Evolutionary conservation across 2,329 filamentous ascomycete genomes (phyloP), one percentile per base, ranked within the genome.

Genomic region (Scortechinia acanthostroma): DNA sequence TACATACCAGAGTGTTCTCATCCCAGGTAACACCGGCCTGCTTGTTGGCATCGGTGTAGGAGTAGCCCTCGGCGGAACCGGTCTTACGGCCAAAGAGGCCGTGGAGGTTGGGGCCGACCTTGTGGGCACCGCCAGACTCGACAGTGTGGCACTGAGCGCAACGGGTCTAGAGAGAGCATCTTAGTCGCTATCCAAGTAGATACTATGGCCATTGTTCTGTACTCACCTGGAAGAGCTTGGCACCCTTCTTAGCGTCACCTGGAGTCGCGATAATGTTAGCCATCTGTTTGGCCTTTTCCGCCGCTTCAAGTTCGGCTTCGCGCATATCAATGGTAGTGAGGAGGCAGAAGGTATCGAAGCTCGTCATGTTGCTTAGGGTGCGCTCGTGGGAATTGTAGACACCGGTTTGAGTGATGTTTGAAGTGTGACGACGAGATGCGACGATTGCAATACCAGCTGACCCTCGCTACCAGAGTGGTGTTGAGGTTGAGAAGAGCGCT

Each of bases 41-140:
- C 86, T 97, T 97, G 88, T 98, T 98, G 80, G 91, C 93, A 65
- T 98, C 93, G 71, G 93, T 95, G 84, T 97, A 98, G 64, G 89
- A 76, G 83, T 86, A 98, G 56, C 93, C 91, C 42, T 89, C 86
- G 58, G 94, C 88, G 66, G 84, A 79, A 61, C 93, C 93, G 53
- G 88, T 88, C 78, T 95, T 87, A 69, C 93, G 91, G 70, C 93
- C 93, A 69, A 95, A 98, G 56, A 98, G 88, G 66, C 93, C 93
- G 84, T 94, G 83, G 60, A 98, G 84, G 67, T 90, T 90, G 62
- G 93, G 93, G 66, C 93, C 93, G 71, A 95, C 88, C 85, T 97
- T 97, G 89, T 96, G 95, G 73, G 82, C 81, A 72, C 91, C 93
- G 60, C 78, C 86, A 53, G 76, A 78, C 72, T 94, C 90, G 67